phyloP scores from a whole-genome alignment of 2,329 filamentous ascomycete species.

The Fusarium metavorans region DNA sequence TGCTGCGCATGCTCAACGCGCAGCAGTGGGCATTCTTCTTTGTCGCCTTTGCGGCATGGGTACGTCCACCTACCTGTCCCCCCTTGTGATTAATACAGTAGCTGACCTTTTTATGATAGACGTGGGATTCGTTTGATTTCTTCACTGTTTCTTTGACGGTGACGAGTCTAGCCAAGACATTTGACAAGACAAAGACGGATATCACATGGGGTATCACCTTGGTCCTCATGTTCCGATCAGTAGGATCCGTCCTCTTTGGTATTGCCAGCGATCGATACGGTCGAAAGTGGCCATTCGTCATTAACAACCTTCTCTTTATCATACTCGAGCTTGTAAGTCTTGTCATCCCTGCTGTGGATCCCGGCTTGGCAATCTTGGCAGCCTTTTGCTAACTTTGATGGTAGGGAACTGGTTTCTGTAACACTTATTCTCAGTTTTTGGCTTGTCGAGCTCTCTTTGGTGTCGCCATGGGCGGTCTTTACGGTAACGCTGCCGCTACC shows the following conservation, averaged over 20 bases:
- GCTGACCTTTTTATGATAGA: conserved; percentile 49
- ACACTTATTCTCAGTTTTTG: conserved; percentile 78
- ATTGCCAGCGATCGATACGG: conserved; percentile 68
- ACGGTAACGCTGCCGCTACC: conserved; percentile 84
- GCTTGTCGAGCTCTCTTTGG: conserved; percentile 82
- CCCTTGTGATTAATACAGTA: too few relatives aligned
- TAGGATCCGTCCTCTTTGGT: conserved; percentile 67
- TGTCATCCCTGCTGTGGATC: not conserved
- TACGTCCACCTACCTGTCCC: conserved; percentile 43
- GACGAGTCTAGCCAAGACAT: conserved; percentile 63
- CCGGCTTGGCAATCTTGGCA: conserved; percentile 13
- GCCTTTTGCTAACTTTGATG: conserved; percentile 14
- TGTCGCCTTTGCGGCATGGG: conserved; percentile 69
- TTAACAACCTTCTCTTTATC: conserved; percentile 81
- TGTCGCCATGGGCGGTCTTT: conserved; percentile 83
- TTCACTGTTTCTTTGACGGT: conserved; percentile 73
- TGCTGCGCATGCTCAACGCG: conserved; percentile 61
- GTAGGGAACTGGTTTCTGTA: conserved; percentile 74
- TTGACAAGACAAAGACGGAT: conserved; percentile 65
- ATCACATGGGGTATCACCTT: conserved; percentile 75
- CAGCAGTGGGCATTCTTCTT: conserved; percentile 68
- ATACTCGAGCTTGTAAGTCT: conserved; percentile 74
- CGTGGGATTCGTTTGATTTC: conserved; percentile 76
- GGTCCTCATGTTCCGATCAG: conserved; percentile 70
- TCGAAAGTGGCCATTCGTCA: conserved; percentile 78